These are phyloP conservation scores for Leptographium lundbergii DNA, from an alignment of 2,329 filamentous ascomycete genomes.

Conservation along the genomic window DNA sequence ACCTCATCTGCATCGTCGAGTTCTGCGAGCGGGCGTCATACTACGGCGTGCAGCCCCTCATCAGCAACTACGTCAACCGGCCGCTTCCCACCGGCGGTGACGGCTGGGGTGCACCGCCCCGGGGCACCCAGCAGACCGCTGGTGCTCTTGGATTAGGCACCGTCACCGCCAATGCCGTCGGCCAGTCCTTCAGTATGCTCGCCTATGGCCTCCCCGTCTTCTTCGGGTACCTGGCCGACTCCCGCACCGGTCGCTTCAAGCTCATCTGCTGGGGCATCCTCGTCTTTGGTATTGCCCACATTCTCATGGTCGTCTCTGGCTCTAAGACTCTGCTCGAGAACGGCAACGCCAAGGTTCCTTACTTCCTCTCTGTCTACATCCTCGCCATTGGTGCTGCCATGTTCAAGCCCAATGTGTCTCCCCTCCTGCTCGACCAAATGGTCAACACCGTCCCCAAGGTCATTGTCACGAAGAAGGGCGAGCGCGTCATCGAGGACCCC, in stretches of 20 bases:
- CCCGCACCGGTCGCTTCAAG: slow-evolving; percentile 56
- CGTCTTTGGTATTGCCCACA: slow-evolving; percentile 53
- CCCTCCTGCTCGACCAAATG: slow-evolving; percentile 60
- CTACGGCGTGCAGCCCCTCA: slow-evolving; percentile 58
- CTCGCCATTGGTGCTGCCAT: slow-evolving; percentile 57
- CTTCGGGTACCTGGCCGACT: slow-evolving; percentile 48
- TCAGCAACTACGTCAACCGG: slow-evolving; percentile 53
- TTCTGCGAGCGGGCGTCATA: slow-evolving; percentile 68
- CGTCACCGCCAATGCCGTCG: slow-evolving; percentile 36
- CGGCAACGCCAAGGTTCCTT: slow-evolving; percentile 35
- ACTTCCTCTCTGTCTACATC: slow-evolving; percentile 46
- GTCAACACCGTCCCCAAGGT: slow-evolving; percentile 44
- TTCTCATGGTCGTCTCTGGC: slow-evolving; percentile 53
- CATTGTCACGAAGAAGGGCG: slow-evolving; percentile 37
- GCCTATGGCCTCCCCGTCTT: slow-evolving; percentile 45
- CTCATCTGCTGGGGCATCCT: slow-evolving; percentile 60
- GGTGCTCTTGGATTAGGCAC: slow-evolving; percentile 49
- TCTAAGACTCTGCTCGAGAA: slow-evolving; percentile 29
- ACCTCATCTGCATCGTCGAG: slow-evolving; percentile 60
- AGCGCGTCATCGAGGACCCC: slow-evolving; percentile 60
- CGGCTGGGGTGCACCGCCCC: slow-evolving; percentile 32
- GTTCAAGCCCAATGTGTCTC: slow-evolving; percentile 71
- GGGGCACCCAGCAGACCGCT: slow-evolving; percentile 30
- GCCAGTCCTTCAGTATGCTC: slow-evolving; percentile 42
- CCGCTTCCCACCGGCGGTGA: slow-evolving; percentile 38